These are phyloP conservation scores for Microdochium paspali DNA, from an alignment of 2,329 filamentous ascomycete genomes.

Conservation along the genomic window DNA sequence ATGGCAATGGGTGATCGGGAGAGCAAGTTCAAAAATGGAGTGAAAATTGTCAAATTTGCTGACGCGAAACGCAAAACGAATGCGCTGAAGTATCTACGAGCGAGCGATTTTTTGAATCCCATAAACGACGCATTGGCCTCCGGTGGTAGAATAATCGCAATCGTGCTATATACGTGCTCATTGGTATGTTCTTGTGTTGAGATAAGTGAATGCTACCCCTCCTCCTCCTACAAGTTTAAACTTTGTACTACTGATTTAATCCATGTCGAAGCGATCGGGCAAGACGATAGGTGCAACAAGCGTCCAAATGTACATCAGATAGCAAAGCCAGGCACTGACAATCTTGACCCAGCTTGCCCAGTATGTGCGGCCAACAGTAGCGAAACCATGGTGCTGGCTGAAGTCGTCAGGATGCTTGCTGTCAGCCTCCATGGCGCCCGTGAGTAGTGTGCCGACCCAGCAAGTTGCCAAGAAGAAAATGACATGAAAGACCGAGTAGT, in stretches of 20 bases:
- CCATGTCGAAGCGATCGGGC: slow-evolving; percentile 74
- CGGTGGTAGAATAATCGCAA: too few relatives aligned
- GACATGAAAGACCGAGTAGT: slow-evolving; percentile 89
- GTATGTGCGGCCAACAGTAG: slow-evolving; percentile 87
- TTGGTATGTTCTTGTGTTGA: neutral
- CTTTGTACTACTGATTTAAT: slow-evolving; percentile 11
- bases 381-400: slow-evolving; percentile 51
- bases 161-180: neutral
- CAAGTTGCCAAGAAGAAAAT: slow-evolving; percentile 96
- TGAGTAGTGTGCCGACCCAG: slow-evolving; percentile 89
- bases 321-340: slow-evolving; percentile 93
- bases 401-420: neutral
- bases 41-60: neutral
- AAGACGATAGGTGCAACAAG: slow-evolving; percentile 76
- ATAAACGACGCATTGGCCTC: too few relatives aligned
- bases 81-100: neutral
- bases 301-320: slow-evolving; percentile 89
- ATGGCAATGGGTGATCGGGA: too few relatives aligned
- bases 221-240: neutral
- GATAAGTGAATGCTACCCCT: neutral
- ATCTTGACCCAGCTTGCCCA: slow-evolving; percentile 99
- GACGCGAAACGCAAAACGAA: neutral
- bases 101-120: too few relatives aligned
- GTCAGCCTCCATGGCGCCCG: slow-evolving; percentile 56
- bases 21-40: neutral